Evolutionary conservation across 2,329 filamentous ascomycete genomes (phyloP).

Genomic region (Phialophora chinensis): DNA sequence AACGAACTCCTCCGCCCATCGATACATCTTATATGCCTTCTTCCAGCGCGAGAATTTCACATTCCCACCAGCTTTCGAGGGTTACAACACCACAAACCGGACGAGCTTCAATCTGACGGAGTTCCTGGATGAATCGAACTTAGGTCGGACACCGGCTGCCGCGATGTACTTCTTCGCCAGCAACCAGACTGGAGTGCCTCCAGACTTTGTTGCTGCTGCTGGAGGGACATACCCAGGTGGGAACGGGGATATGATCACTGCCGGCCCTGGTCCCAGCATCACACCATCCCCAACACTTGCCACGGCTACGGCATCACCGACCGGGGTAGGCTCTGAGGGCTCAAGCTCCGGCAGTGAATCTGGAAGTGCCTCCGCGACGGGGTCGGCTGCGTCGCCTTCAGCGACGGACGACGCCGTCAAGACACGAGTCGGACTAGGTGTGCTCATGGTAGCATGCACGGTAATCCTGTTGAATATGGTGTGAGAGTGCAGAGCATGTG

Average conservation of each 20-base stretch:
- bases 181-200: constrained; percentile 34
- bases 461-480: not conserved
- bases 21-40: constrained; percentile 37
- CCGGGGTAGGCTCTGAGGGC: not conserved
- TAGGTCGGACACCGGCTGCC: constrained; percentile 34
- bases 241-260: constrained; percentile 36
- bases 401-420: not conserved
- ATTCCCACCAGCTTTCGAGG: constrained; percentile 30
- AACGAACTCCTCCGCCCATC: constrained; percentile 38
- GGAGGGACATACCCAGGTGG: constrained; percentile 34
- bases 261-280: constrained; percentile 31
- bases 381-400: not conserved
- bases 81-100: constrained; percentile 30
- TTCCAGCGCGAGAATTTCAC: constrained; percentile 35
- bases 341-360: not conserved
- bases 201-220: constrained; percentile 32
- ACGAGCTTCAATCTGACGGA: constrained; percentile 32
- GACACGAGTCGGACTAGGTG: not conserved
- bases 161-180: constrained; percentile 37
- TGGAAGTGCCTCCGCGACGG: not conserved
- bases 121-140: constrained; percentile 32
- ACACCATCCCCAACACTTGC: constrained; percentile 25
- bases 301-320: constrained; percentile 17
- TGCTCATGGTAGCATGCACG: not conserved
- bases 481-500: not conserved